Base-by-base conservation (phyloP, 1,139 yeast genomes). In the Protomyces lactucae-debilis region DNA sequence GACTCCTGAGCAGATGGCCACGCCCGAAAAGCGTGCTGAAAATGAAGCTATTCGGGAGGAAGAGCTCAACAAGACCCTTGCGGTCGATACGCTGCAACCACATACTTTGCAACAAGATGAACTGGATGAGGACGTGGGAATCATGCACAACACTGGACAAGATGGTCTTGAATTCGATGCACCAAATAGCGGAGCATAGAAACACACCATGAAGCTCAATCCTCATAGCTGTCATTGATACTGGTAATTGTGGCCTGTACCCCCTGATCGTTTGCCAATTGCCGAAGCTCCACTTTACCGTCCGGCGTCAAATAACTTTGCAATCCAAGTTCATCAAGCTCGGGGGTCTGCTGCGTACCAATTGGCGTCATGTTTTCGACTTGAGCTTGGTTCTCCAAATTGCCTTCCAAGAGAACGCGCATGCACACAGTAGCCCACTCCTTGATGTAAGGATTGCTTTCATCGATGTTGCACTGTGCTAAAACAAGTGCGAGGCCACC, bases 391-490 rank as follows among this genome's bases (percentile, higher is more conserved):
- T 92, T 93, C 57, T 77, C 80, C 1, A 71, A 71, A 71, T 93
- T 93, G 21, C 81, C 78, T 37, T 83, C 82, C 28, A 93, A 75
- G 39, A 91, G 74, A 67, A 85, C 86, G 69, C 86, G 83, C 54
- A 93, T 74, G 71, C 97, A 89, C 12, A 92, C 76, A 40, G 93
- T 87, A 1, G 96, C 83, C 67, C 95, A 78, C 72, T 93, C 99
- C 68, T 89, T 87, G 67, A 93, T 86, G 72, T 70, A 91, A 0
- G 98, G 98, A 71, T 93, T 95, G 72, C 87, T 85, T 60, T 85
- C 86, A 73, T 93, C 99, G 57, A 93, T 85, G 51, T 87, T 82
- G 76, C 97, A 91, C 70, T 86, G 88, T 1, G 95, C 88, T 32
- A 93, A 77, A 0, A 92, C 80, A 23, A 89, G 75, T 64, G 85